Evolutionary conservation across 2,329 filamentous ascomycete genomes (phyloP), one percentile per base, ranked within the genome.

Genomic region (Remersonia thermophila): DNA sequence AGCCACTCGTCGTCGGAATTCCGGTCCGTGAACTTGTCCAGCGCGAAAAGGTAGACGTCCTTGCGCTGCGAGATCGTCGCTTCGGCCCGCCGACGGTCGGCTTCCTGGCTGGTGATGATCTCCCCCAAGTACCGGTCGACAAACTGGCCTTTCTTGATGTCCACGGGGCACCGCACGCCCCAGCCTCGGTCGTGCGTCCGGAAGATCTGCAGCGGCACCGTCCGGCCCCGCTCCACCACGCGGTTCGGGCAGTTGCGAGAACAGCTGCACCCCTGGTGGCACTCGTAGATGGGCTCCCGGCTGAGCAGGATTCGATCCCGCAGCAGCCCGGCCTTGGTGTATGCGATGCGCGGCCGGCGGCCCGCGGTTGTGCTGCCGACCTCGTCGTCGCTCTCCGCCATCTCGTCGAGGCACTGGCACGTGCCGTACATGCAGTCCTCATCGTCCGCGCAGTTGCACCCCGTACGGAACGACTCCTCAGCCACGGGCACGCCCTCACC

Each of bases 51-150:
- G 47, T 91, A 91, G 0, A 81, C 75, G 15, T 82, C 77, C 48
- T 87, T 87, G n/a, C 67, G 66, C 40, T 72, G 65, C 0, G 69
- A 68, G 3, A 71, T 57, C 20, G 64, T 61, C 2, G 74, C 69
- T 1, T 62, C 58, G 1, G 62, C 60, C 6, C 83, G 77, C 3
- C 84, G 75, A 2, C 63, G 61, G 12, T 77, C 67, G 0, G 83
- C 81, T 57, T 87, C 76, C 2, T 55, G 47, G 0, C 67, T 62
- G 2, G 74, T 77, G 47, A 83, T 76, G 38, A 81, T 63, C 53
- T 82, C 77, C 10, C 84, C 83, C 7, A 86, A 66, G 50, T 91
- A 93, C 7, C 71, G 72, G 52, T 89, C 84, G 28, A 93, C 73
- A 48, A 86, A 91, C 46, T 87, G 80, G 3, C 84, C 84, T 44